phyloP scores from a whole-genome alignment of 2,329 filamentous ascomycete genomes.

The Aspergillus carbonarius region DNA sequence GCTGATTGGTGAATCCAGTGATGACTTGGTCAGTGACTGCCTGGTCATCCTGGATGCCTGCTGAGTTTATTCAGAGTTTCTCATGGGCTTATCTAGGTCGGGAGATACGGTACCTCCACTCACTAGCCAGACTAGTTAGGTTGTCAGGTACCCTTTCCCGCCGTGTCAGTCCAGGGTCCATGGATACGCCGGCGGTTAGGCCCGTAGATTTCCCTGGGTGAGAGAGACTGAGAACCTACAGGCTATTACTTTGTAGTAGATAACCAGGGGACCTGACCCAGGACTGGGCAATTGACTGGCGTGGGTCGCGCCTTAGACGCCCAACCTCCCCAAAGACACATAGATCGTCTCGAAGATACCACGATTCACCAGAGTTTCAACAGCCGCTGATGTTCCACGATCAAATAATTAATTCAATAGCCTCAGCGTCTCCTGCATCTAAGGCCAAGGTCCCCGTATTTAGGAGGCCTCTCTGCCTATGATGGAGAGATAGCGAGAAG shows the following conservation, averaged over 20 bases:
- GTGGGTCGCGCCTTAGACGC: not conserved
- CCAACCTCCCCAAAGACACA: not conserved
- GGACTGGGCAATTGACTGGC: not conserved
- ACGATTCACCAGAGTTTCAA: not conserved
- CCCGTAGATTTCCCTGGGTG: conserved; percentile 2
- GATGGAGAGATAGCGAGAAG: not conserved
- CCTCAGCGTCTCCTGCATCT: not conserved
- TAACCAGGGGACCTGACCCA: no score
- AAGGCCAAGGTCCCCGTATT: not conserved
- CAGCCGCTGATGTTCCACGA: not conserved
- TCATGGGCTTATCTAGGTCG: not conserved
- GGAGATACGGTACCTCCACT: not conserved
- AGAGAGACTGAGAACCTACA: not conserved
- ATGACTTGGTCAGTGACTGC: not conserved
- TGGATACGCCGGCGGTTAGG: conserved; percentile 1
- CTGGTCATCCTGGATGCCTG: not conserved
- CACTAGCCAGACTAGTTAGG: not conserved
- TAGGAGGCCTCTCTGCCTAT: not conserved
- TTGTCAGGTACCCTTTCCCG: not conserved
- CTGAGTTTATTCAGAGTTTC: not conserved
- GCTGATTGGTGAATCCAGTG: not conserved
- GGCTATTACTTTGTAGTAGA: no score
- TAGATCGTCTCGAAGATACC: not conserved
- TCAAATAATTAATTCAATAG: not conserved
- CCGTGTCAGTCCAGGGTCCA: not conserved